phyloP scores from a whole-genome alignment of 371 early-diverging fungal genomes.

The Sporodiniella umbellata region DNA sequence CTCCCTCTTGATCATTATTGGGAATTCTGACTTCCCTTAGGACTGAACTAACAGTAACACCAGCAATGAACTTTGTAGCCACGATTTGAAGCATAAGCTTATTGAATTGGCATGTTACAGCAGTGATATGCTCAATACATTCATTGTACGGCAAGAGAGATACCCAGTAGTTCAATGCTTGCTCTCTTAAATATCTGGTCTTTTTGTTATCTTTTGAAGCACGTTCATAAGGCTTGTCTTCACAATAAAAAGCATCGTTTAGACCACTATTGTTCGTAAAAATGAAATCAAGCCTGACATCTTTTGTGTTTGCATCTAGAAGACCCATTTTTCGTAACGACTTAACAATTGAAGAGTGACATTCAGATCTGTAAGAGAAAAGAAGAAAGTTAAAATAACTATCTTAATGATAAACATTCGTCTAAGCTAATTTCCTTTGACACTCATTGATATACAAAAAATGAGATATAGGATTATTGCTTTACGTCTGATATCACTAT shows the following conservation, averaged over 20 bases:
- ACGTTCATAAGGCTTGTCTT: conserved; percentile 5
- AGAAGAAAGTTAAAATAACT: conserved; percentile 9
- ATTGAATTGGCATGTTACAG: conserved; percentile 6
- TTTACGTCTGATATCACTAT: conserved; percentile 5
- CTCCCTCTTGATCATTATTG: not conserved
- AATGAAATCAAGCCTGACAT: conserved; percentile 9
- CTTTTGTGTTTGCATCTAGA: conserved; percentile 3
- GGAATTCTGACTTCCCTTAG: conserved; percentile 4
- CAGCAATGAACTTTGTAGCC: conserved; percentile 3
- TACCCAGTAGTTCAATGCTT: conserved; percentile 4
- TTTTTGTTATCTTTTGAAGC: conserved; percentile 4
- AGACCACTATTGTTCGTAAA: conserved; percentile 3
- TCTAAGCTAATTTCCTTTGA: conserved; percentile 9
- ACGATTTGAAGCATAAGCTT: conserved; percentile 1
- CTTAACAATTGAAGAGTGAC: conserved; percentile 3
- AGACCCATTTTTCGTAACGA: conserved; percentile 3
- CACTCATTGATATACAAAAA: conserved; percentile 5
- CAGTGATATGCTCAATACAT: conserved; percentile 1
- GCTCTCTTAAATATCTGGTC: conserved; percentile 1
- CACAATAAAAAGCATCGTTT: conserved; percentile 8
- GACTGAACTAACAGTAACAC: not conserved
- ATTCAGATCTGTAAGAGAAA: conserved; percentile 9
- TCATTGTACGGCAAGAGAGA: conserved; percentile 5
- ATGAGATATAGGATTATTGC: conserved; percentile 4
- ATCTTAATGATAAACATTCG: conserved; percentile 11